Evolutionary conservation across 495 filamentous ascomycete genomes (phyloP), one percentile per base, ranked within the genome.

Genomic region (Trichoderma reesei): DNA sequence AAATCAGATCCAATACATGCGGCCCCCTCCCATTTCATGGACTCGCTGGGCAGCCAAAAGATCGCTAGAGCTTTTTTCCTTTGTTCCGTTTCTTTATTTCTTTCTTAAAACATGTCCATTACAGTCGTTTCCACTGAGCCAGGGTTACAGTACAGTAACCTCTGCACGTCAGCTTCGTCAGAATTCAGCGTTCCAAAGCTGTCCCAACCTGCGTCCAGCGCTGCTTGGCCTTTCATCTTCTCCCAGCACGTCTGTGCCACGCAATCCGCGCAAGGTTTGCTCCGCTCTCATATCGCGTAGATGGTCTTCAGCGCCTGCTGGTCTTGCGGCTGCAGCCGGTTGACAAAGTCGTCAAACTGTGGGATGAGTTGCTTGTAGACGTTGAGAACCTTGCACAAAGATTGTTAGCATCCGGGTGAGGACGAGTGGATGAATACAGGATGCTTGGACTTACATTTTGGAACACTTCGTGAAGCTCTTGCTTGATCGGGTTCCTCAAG

Each of bases 291-390:
- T 62, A 72, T 68, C 11, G 75, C 73, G 75, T 74, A 83, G 56
- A 69, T 72, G 63, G 71, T 76, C 77, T 67, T 75, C 69, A 70
- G 71, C 65, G 79, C 81, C 69, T 86, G 83, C 65, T 85, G 80
- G 67, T 90, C 87, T 20, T 78, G 75, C 39, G 80, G 76, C 36
- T 87, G 78, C 54, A 96, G 77, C 70, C 88, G 86, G 33, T 74
- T 75, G 68, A 96, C 76, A 76, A 95, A 96, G 34, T 85, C 82
- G 73, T 86, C 82, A 73, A 96, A 96, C 72, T 91, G 82, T 65
- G 90, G 88, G 67, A 96, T 96, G 70, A 96, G 80, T 65, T 83
- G 82, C 73, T 88, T 88, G 76, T 97, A 97, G 62, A 89, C 85
- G 72, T 85, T 81, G 63, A 97, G 75, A 54, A 90, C 86, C 93